These are phyloP conservation scores for Kickxella alabastrina DNA, from an alignment of 192 early-diverging fungal genomes.

Conservation along the genomic window DNA sequence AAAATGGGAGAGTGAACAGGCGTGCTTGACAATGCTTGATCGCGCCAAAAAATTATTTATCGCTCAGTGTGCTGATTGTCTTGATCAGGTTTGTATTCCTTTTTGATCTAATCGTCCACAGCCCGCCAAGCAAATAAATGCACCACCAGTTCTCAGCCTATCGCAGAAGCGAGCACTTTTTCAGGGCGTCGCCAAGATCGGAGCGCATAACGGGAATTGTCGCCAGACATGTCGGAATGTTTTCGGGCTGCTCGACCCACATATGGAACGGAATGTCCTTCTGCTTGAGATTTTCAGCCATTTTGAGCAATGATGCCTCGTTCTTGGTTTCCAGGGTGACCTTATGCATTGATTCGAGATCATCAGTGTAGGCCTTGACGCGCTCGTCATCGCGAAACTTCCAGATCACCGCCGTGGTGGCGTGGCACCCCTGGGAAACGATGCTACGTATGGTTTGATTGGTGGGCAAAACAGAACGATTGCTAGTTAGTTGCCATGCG, in stretches of 20 bases:
- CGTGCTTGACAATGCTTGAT: too few species aligned
- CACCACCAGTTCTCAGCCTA: too few species aligned
- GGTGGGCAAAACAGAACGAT: background rate
- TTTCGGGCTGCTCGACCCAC: conserved; percentile 78
- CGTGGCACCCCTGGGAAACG: conserved; percentile 73
- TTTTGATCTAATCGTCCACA: too few species aligned
- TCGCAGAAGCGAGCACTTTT: conserved; percentile 45
- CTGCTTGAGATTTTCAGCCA: conserved; percentile 54
- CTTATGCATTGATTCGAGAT: conserved; percentile 70
- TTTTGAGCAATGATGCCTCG: conserved; percentile 55
- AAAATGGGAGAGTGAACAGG: too few species aligned
- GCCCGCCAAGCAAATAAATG: too few species aligned
- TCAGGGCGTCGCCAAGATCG: conserved; percentile 46
- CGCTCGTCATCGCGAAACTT: conserved; percentile 56
- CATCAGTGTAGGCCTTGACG: conserved; percentile 58
- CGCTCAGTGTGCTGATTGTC: too few species aligned
- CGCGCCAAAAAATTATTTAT: too few species aligned
- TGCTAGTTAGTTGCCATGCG: background rate
- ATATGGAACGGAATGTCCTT: conserved; percentile 58
- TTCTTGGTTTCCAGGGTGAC: conserved; percentile 75
- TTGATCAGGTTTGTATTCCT: too few species aligned
- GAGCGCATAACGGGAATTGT: conserved; percentile 62
- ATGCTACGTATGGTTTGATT: conserved; percentile 46
- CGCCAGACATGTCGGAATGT: conserved; percentile 67
- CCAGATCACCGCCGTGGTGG: conserved; percentile 62